Percentiles rank a stretch among this genome's conserved stretches.
Evolutionary conservation across 495 filamentous ascomycete species (phyloP).

Genomic region (Amorphotheca resinae): DNA sequence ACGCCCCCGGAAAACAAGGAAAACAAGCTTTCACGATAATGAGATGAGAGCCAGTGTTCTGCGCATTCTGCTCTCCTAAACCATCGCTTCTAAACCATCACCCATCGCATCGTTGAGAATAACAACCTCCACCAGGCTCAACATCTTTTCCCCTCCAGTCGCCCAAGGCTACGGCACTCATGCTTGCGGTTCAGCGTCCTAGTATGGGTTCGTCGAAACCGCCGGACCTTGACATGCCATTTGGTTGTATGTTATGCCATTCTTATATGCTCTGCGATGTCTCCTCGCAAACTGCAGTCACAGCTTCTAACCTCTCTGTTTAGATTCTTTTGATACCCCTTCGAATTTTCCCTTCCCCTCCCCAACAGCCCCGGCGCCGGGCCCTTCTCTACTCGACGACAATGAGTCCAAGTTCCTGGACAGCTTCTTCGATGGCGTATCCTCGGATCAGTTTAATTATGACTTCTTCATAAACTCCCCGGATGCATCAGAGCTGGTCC

Average conservation of each 20-base stretch:
- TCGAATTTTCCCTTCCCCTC: conserved; percentile 42
- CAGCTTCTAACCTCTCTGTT: neutral
- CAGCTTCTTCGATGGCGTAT: conserved; percentile 49
- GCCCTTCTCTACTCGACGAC: conserved; percentile 47
- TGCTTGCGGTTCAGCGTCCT: conserved; percentile 34
- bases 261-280: too few relatives aligned
- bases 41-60: too few relatives aligned
- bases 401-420: conserved; percentile 49
- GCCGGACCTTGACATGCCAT: conserved; percentile 33
- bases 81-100: too few relatives aligned
- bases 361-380: conserved; percentile 44
- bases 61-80: too few relatives aligned
- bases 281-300: neutral
- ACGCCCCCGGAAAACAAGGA: too few relatives aligned
- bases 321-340: conserved; percentile 19
- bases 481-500: conserved; percentile 33
- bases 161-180: conserved; percentile 22
- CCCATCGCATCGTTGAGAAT: too few relatives aligned
- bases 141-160: neutral
- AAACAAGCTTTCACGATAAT: too few relatives aligned
- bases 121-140: neutral
- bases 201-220: conserved; percentile 34
- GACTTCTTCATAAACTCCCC: conserved; percentile 30
- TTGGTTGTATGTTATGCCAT: conserved; percentile 47
- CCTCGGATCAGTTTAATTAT: conserved; percentile 38